A percentile compares a stretch with the other conserved stretches of the same genome.
phyloP scores from a whole-genome alignment of 352 stramenopile species.

The Phytopythium montanum region DNA sequence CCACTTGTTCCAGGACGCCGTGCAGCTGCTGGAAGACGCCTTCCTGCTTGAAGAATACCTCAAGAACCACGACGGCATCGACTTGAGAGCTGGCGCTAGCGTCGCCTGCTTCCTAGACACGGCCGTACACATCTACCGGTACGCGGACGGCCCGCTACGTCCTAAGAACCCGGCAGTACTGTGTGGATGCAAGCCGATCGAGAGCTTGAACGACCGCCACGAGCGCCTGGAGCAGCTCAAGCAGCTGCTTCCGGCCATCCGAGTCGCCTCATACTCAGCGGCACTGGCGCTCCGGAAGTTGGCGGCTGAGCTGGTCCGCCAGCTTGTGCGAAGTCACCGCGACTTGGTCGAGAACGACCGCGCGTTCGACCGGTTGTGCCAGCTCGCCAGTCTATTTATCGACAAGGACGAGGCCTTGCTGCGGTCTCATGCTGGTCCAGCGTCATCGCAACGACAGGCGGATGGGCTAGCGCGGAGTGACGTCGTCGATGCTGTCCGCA shows the following conservation, averaged over 20 bases:
- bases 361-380: constrained; percentile 30
- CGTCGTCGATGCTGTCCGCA: constrained; percentile 18
- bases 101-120: constrained; percentile 55
- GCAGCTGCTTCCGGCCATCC: constrained; percentile 40
- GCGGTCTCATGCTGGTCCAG: not conserved
- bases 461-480: not conserved
- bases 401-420: constrained; percentile 28
- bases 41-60: constrained; percentile 51
- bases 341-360: constrained; percentile 27
- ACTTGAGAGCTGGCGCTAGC: constrained; percentile 17
- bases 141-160: constrained; percentile 45
- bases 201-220: constrained; percentile 17
- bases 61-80: constrained; percentile 20
- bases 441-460: not conserved
- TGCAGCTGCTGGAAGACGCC: constrained; percentile 50
- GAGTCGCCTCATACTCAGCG: constrained; percentile 32
- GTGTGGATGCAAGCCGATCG: constrained; percentile 45
- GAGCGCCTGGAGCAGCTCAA: constrained; percentile 45
- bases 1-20: constrained; percentile 62
- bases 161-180: constrained; percentile 25
- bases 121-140: constrained; percentile 60
- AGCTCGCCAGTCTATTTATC: constrained; percentile 34
- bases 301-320: constrained; percentile 26
- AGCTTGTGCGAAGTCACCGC: constrained; percentile 27
- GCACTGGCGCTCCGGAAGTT: constrained; percentile 33